Percentiles rank a stretch among this genome's conserved stretches.
phyloP scores from a whole-genome alignment of 176 grass and related monocot species.

The Rhynchospora tenuis region DNA sequence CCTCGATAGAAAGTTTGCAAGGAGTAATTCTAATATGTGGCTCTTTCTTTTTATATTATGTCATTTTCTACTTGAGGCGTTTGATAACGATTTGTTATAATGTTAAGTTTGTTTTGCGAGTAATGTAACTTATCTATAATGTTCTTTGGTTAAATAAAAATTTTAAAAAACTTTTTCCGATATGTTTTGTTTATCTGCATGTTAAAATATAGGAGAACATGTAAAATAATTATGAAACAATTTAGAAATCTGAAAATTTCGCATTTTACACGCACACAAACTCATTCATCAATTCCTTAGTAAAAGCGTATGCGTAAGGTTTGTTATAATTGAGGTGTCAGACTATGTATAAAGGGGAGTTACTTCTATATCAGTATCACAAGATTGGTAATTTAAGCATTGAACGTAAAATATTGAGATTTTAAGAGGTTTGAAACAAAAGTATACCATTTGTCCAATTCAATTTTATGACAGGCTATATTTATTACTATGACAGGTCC shows the following conservation, averaged over 20 bases:
- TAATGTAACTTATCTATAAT: slow-evolving; percentile 6
- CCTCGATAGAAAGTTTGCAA: not conserved
- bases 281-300: not conserved
- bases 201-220: not conserved
- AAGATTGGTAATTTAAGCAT: not conserved
- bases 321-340: not conserved
- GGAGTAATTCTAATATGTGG: not conserved
- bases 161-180: not conserved
- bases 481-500: not conserved
- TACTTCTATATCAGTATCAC: not conserved
- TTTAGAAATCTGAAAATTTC: not conserved
- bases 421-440: not conserved
- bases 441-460: not conserved
- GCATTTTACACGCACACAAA: not conserved
- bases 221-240: not conserved
- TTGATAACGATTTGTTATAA: not conserved
- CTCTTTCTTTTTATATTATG: not conserved
- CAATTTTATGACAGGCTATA: not conserved
- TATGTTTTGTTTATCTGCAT: not conserved
- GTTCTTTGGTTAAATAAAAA: not conserved
- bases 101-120: not conserved
- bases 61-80: not conserved
- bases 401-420: not conserved
- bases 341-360: not conserved
- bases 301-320: not conserved